Evolutionary conservation across 2,329 filamentous ascomycete species (phyloP).

Genomic region (Aspergillus fructus): DNA sequence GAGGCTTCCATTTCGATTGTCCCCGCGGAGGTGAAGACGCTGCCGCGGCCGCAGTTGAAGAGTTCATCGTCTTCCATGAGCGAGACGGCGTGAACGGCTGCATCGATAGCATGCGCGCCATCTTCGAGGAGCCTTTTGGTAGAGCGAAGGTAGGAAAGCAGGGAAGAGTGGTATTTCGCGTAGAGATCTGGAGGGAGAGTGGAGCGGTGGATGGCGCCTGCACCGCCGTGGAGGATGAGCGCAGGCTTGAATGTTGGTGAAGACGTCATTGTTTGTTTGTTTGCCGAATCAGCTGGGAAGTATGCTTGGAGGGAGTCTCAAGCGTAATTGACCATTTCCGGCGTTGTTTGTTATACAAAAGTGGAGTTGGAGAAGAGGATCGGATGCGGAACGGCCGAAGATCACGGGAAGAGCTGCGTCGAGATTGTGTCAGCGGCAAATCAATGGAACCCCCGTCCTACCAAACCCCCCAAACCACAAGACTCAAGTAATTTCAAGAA

Average conservation of each 20-base stretch:
- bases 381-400: not conserved
- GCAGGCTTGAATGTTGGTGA: conserved; percentile 49
- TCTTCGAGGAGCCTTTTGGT: conserved; percentile 42
- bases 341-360: not conserved
- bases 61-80: conserved; percentile 76
- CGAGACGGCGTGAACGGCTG: conserved; percentile 71
- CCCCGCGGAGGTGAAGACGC: conserved; percentile 81
- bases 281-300: not conserved
- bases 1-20: conserved; percentile 83
- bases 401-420: not conserved
- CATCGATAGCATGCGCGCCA: conserved; percentile 64
- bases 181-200: conserved; percentile 61
- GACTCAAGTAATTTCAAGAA: not conserved
- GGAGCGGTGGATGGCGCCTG: conserved; percentile 65
- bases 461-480: not conserved
- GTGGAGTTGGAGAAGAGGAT: not conserved
- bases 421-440: conserved; percentile 6
- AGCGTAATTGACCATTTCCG: not conserved
- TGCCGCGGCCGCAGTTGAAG: conserved; percentile 81
- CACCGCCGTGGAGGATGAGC: conserved; percentile 71
- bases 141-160: conserved; percentile 60
- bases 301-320: not conserved
- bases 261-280: not conserved
- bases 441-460: not conserved
- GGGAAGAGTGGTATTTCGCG: conserved; percentile 57